Conservation (phyloP, 306 rosid species). For the Casuarina cunninghamiana region DNA sequence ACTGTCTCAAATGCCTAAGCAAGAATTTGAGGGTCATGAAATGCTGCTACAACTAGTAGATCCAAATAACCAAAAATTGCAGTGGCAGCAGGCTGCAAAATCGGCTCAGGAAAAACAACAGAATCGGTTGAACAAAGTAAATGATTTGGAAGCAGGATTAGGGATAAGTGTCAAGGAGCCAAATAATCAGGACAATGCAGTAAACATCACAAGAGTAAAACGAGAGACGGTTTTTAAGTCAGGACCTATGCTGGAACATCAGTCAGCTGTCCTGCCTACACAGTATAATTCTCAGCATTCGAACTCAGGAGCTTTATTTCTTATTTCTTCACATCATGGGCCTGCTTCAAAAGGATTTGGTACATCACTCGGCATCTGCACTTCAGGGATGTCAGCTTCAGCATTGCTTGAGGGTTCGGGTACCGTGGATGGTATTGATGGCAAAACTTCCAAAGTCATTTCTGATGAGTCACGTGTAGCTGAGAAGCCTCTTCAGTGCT, state of each 20-base stretch:
- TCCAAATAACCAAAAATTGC: neutral
- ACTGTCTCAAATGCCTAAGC: neutral
- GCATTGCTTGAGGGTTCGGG: slow-evolving; percentile 8
- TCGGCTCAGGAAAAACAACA: neutral
- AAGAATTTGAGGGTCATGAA: neutral
- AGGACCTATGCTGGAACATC: neutral
- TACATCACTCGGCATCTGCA: slow-evolving; percentile 12
- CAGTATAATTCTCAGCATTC: neutral
- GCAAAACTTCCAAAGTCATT: neutral
- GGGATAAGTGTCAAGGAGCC: neutral
- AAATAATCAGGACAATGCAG: slow-evolving; percentile 1
- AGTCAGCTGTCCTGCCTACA: neutral
- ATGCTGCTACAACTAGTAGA: neutral
- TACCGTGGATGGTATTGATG: neutral
- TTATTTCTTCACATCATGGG: slow-evolving; percentile 2
- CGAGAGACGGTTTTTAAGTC: neutral
- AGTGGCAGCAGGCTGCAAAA: neutral
- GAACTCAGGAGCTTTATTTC: neutral
- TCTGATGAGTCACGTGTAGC: slow-evolving; percentile 27
- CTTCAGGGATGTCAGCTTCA: slow-evolving; percentile 22
- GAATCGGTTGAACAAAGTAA: neutral
- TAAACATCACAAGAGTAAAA: neutral
- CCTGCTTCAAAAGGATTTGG: neutral
- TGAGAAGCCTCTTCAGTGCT: slow-evolving; percentile 16
- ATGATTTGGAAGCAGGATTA: neutral